Percentiles rank a stretch among this genome's conserved stretches.
phyloP scores from a whole-genome alignment of 148 eudicot species.

The Vaccinium corymbosum region DNA sequence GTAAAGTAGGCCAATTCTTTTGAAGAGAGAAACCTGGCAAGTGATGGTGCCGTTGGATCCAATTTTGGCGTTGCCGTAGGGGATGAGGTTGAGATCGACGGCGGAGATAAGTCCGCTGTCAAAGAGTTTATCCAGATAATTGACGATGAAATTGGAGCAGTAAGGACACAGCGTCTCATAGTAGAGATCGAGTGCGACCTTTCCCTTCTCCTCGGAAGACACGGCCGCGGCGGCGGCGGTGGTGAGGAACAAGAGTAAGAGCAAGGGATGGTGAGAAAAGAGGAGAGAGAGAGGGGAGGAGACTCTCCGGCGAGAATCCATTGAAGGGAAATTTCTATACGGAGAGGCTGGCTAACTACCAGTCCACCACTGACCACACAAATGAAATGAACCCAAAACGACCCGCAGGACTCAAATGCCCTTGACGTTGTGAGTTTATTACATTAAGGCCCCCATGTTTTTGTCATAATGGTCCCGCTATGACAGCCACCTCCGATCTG shows the following conservation, averaged over 20 bases:
- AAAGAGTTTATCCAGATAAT: conserved; percentile 33
- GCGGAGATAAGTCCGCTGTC: conserved; percentile 27
- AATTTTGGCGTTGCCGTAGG: conserved; percentile 51
- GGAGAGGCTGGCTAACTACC: background rate
- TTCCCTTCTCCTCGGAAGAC: conserved; percentile 13
- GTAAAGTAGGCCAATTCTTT: no score
- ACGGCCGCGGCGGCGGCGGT: background rate
- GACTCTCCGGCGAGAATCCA: conserved; percentile 15
- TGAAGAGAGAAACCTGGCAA: conserved; percentile 37
- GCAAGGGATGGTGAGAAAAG: background rate
- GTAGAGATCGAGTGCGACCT: conserved; percentile 34
- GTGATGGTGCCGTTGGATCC: conserved; percentile 28
- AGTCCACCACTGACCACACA: background rate
- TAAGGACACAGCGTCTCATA: conserved; percentile 47
- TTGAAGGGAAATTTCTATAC: background rate
- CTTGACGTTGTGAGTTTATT: background rate
- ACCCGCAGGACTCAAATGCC: no score
- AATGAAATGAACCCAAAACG: no score
- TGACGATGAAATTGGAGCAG: conserved; percentile 47
- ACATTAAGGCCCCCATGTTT: background rate
- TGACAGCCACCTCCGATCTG: background rate
- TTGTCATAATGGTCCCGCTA: background rate
- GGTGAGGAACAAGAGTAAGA: background rate
- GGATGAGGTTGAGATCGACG: conserved; percentile 41
- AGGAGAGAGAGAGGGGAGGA: background rate